Percentiles rank a stretch among this genome's conserved stretches.
Evolutionary conservation across 1,284 basidiomycete species (phyloP).

Genomic region (Cutaneotrichosporon cyanovorans): DNA sequence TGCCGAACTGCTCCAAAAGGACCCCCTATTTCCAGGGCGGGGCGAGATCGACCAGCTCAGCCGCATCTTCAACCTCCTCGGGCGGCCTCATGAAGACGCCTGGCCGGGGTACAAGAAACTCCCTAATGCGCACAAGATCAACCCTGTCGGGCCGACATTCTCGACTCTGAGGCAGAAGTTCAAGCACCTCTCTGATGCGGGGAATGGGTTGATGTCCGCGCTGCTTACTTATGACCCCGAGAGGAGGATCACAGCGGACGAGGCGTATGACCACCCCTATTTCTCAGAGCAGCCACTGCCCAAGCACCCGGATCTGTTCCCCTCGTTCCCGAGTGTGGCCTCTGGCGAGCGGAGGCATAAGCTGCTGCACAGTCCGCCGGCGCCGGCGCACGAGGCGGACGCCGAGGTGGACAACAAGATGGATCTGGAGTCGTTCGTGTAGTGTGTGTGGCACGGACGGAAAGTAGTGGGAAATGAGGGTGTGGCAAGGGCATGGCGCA

Average conservation of each 20-base stretch:
- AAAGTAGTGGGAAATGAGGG: too few species aligned
- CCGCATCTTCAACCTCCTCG: slow-evolving; percentile 84
- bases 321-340: slow-evolving; percentile 92
- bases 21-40: slow-evolving; percentile 92
- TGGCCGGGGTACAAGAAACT: slow-evolving; percentile 80
- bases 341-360: slow-evolving; percentile 67
- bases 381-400: slow-evolving; percentile 28
- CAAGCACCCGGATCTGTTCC: slow-evolving; percentile 95
- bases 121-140: slow-evolving; percentile 71
- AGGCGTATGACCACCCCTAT: slow-evolving; percentile 83
- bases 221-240: slow-evolving; percentile 85
- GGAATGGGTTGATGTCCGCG: slow-evolving; percentile 74
- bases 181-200: slow-evolving; percentile 69
- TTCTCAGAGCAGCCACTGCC: slow-evolving; percentile 92
- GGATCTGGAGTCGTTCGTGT: slow-evolving; percentile 41
- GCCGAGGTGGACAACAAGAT: slow-evolving; percentile 26
- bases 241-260: slow-evolving; percentile 72
- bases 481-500: too few species aligned
- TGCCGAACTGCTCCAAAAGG: slow-evolving; percentile 85
- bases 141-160: slow-evolving; percentile 61
- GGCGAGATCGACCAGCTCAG: slow-evolving; percentile 86
- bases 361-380: slow-evolving; percentile 36
- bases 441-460: neutral
- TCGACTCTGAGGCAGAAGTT: slow-evolving; percentile 54
- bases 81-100: slow-evolving; percentile 69